Evolutionary conservation across 2,329 filamentous ascomycete species (phyloP).

Genomic region (Berkeleyomyces rouxiae): DNA sequence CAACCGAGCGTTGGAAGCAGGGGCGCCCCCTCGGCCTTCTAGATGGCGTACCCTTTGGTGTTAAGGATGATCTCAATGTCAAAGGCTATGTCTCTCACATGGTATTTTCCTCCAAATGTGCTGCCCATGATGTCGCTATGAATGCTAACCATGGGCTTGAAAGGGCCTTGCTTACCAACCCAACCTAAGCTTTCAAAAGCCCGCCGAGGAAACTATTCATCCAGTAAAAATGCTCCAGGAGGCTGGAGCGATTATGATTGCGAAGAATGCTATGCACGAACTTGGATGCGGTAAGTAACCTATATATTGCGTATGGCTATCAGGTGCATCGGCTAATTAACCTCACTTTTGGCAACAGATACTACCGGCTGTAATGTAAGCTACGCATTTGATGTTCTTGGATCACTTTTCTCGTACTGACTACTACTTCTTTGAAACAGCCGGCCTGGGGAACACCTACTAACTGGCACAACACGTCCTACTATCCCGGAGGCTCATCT

Average conservation of each 20-base stretch:
- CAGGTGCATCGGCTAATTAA: neutral
- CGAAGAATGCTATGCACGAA: slow-evolving; percentile 68
- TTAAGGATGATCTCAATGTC: slow-evolving; percentile 67
- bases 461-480: slow-evolving; percentile 60
- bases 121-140: neutral
- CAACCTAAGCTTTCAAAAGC: slow-evolving; percentile 32
- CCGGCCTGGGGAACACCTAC: slow-evolving; percentile 54
- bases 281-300: slow-evolving; percentile 45
- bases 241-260: slow-evolving; percentile 57
- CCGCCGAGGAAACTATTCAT: slow-evolving; percentile 44
- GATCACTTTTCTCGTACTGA: neutral
- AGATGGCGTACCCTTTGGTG: slow-evolving; percentile 67
- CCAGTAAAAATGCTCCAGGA: slow-evolving; percentile 55
- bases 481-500: slow-evolving; percentile 70
- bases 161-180: slow-evolving; percentile 31
- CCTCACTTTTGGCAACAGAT: slow-evolving; percentile 27
- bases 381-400: neutral
- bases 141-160: neutral
- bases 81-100: slow-evolving; percentile 51
- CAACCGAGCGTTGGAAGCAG: slow-evolving; percentile 52
- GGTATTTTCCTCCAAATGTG: slow-evolving; percentile 32
- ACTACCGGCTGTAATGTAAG: slow-evolving; percentile 65
- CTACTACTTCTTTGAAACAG: slow-evolving; percentile 17
- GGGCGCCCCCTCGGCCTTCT: slow-evolving; percentile 51
- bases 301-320: neutral